Percentiles rank a stretch among this genome's conserved stretches.
Evolutionary conservation across 106 monocot genomes (phyloP).

Genomic region (Dioscorea zingiberensis): DNA sequence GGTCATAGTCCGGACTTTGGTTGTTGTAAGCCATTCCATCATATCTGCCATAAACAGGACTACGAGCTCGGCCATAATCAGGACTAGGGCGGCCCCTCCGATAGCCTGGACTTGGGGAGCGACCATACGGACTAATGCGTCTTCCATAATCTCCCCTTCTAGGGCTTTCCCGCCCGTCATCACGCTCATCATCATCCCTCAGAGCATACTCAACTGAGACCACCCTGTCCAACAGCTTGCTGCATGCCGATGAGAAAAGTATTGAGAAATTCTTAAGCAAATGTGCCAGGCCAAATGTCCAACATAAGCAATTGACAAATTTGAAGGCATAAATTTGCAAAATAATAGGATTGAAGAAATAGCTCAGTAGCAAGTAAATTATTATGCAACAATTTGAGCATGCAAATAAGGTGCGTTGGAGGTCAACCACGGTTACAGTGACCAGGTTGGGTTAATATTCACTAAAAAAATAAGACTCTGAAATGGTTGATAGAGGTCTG

Average conservation of each 20-base stretch:
- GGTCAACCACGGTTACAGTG: no score
- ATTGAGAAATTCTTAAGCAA: neutral
- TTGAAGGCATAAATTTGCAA: neutral
- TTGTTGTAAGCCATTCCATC: constrained; percentile 35
- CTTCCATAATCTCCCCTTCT: constrained; percentile 49
- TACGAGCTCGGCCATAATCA: constrained; percentile 43
- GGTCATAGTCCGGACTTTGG: constrained; percentile 56
- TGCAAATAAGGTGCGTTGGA: no score
- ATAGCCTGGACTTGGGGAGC: constrained; percentile 55
- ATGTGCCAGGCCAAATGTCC: neutral
- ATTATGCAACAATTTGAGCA: no score
- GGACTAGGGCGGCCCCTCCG: constrained; percentile 46
- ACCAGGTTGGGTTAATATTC: no score
- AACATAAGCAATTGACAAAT: neutral
- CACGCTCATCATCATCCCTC: constrained; percentile 83
- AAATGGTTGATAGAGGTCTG: no score
- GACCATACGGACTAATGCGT: constrained; percentile 51
- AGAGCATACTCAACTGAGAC: constrained; percentile 93
- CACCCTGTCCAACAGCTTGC: constrained; percentile 84
- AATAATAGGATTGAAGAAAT: neutral
- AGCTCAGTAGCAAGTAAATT: neutral
- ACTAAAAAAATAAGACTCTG: no score
- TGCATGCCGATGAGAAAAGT: constrained; percentile 21
- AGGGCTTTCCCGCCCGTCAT: constrained; percentile 48
- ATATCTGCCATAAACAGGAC: constrained; percentile 48